These are phyloP conservation scores for Dipodascus albidus DNA, from an alignment of 805 yeast genomes.

Conservation along the genomic window DNA sequence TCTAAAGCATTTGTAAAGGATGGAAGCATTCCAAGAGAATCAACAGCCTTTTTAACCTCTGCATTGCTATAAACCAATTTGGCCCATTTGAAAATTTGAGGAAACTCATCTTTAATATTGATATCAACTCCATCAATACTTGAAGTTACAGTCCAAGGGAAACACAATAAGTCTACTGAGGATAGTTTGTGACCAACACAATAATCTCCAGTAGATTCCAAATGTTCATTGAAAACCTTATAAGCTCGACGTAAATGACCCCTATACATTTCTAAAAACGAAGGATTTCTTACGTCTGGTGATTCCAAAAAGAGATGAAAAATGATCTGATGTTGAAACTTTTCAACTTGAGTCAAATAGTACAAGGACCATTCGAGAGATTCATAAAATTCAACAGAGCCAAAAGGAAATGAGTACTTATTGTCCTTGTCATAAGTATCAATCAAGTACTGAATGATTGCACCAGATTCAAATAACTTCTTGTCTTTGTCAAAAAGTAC, in stretches of 20 bases:
- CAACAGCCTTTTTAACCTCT: too few species aligned
- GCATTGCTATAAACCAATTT: too few species aligned
- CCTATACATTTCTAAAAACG: not conserved
- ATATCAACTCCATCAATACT: not conserved
- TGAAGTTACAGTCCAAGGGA: not conserved
- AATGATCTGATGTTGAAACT: not conserved
- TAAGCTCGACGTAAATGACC: not conserved
- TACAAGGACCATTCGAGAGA: constrained; percentile 1
- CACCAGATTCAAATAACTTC: constrained; percentile 54
- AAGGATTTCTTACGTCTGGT: not conserved
- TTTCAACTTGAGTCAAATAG: not conserved
- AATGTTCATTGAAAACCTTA: not conserved
- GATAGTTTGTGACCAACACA: not conserved
- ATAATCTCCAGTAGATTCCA: not conserved
- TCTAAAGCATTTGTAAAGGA: too few species aligned
- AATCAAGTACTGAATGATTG: constrained; percentile 46
- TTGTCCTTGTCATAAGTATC: constrained; percentile 43
- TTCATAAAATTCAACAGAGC: constrained; percentile 34
- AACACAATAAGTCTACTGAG: not conserved
- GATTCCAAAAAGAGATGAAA: not conserved
- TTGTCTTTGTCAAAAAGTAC: constrained; percentile 19
- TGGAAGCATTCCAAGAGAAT: too few species aligned
- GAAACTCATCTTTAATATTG: not conserved
- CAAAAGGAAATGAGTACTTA: constrained; percentile 26
- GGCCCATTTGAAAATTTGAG: not conserved